Conservation (phyloP, 192 early-diverging fungal species). For the Coemansia sp. region DNA sequence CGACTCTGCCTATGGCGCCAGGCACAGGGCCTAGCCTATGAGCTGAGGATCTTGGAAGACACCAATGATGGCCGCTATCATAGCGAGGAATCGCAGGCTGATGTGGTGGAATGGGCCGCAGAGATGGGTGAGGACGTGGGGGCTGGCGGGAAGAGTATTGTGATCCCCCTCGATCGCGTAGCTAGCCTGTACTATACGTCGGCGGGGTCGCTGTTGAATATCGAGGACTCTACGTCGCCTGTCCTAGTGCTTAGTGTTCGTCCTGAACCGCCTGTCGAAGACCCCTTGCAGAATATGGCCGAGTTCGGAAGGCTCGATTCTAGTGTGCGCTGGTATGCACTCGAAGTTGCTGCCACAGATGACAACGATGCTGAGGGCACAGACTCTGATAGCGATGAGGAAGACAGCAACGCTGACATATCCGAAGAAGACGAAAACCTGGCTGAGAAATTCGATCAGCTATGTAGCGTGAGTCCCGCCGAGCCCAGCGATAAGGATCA, state of each 20-base stretch:
- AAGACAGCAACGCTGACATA: not conserved
- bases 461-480: not conserved
- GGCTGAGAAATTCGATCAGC: not conserved
- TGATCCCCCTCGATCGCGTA: slow-evolving; percentile 56
- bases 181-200: slow-evolving; percentile 71
- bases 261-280: not conserved
- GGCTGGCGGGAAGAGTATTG: slow-evolving; percentile 16
- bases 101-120: slow-evolving; percentile 23
- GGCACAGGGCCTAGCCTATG: slow-evolving; percentile 42
- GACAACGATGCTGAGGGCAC: not conserved
- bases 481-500: not conserved
- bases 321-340: slow-evolving; percentile 30
- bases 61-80: slow-evolving; percentile 79
- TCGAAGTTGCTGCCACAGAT: slow-evolving; percentile 11
- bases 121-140: not conserved
- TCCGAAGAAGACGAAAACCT: not conserved
- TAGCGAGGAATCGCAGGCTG: slow-evolving; percentile 31
- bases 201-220: slow-evolving; percentile 74
- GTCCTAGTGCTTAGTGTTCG: slow-evolving; percentile 72
- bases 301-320: slow-evolving; percentile 36
- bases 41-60: slow-evolving; percentile 66
- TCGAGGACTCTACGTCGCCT: slow-evolving; percentile 69
- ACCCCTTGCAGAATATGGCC: not conserved
- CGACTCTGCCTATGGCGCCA: slow-evolving; percentile 43
- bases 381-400: slow-evolving; percentile 3